A percentile compares a stretch with the other conserved stretches of the same genome.
Evolutionary conservation across 768 basidiomycete species (phyloP).

Genomic region (Lactarius quietus): DNA sequence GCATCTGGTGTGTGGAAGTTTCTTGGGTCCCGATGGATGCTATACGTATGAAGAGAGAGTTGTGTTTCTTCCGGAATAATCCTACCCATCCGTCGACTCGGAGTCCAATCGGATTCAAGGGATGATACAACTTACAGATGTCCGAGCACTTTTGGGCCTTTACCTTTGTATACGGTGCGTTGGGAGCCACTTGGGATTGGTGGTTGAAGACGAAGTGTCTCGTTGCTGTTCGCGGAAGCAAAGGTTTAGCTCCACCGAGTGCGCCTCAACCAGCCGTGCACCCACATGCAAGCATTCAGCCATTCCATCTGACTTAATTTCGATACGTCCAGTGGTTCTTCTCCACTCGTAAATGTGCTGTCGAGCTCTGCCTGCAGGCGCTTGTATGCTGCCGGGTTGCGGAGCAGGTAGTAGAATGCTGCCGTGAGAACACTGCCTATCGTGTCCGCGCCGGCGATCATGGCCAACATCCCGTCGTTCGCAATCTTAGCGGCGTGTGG

Average conservation of each 20-base stretch:
- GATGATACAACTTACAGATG: background rate
- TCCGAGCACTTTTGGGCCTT: background rate
- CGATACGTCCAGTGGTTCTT: slow-evolving; percentile 6
- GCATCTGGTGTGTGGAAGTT: background rate
- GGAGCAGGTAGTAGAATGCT: background rate
- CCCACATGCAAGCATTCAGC: slow-evolving; percentile 11
- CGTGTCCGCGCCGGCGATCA: slow-evolving; percentile 1
- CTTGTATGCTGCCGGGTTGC: background rate
- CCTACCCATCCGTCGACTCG: background rate
- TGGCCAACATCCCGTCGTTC: background rate
- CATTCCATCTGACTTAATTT: slow-evolving; percentile 6
- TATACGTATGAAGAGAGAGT: background rate
- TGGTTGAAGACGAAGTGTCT: slow-evolving; percentile 1
- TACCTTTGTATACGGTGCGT: background rate
- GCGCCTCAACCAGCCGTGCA: background rate
- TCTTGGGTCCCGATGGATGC: background rate
- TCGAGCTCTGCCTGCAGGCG: background rate
- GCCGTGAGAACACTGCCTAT: background rate
- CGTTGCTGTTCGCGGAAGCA: background rate
- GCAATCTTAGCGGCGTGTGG: background rate
- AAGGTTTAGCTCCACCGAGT: background rate
- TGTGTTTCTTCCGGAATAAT: background rate
- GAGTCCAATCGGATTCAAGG: too few relatives aligned
- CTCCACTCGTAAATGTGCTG: background rate
- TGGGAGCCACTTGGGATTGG: background rate